A percentile compares a stretch with the other conserved stretches of the same genome.
phyloP scores from a whole-genome alignment of 1,284 basidiomycete species.

The Ceratobasidium papillatum region DNA sequence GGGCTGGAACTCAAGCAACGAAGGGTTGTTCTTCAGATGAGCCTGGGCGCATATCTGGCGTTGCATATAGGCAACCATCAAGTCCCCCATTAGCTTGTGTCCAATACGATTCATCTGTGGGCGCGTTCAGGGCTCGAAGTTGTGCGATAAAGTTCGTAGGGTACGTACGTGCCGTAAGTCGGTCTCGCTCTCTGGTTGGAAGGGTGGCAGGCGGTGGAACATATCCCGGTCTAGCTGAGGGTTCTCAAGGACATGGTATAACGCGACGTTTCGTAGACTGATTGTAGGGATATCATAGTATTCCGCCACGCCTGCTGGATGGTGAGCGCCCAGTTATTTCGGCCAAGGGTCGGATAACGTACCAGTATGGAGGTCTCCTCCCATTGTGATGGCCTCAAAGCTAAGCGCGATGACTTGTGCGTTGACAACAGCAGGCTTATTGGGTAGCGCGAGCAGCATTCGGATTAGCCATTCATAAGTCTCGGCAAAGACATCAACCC shows the following conservation, averaged over 20 bases:
- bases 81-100: conserved; percentile 49
- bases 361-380: conserved; percentile 45
- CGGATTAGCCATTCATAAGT: conserved; percentile 45
- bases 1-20: conserved; percentile 42
- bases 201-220: conserved; percentile 40
- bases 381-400: conserved; percentile 44
- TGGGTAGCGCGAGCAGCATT: conserved; percentile 41
- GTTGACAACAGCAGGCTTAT: conserved; percentile 45
- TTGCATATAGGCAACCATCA: conserved; percentile 53
- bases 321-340: not conserved
- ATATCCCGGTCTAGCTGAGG: conserved; percentile 38
- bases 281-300: conserved; percentile 45
- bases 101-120: conserved; percentile 42
- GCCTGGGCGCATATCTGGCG: conserved; percentile 52
- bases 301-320: conserved; percentile 40
- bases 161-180: conserved; percentile 45
- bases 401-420: conserved; percentile 43
- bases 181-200: conserved; percentile 24
- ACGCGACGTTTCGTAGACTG: conserved; percentile 44
- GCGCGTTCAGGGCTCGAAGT: not conserved
- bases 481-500: conserved; percentile 41
- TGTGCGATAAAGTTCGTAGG: not conserved
- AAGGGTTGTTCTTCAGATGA: conserved; percentile 48
- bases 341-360: not conserved
- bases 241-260: conserved; percentile 42